Evolutionary conservation across 1,139 yeast genomes (phyloP).

Genomic region (Scheffersomyces titani): DNA sequence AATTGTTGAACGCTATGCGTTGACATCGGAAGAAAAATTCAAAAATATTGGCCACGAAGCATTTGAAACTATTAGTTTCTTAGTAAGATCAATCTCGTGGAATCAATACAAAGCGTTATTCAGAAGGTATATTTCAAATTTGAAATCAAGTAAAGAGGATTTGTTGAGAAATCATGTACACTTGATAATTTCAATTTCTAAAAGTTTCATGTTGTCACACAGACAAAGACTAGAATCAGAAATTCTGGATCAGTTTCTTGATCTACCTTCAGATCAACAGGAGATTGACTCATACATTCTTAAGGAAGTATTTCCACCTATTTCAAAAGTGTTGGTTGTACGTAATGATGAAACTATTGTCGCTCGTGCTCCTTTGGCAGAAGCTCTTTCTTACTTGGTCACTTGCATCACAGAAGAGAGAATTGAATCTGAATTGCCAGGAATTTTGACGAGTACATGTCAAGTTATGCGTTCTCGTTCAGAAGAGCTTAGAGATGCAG

Average conservation of each 20-base stretch:
- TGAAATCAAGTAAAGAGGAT: conserved; percentile 50
- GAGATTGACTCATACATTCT: conserved; percentile 56
- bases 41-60: conserved; percentile 78
- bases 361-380: conserved; percentile 76
- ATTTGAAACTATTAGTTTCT: conserved; percentile 58
- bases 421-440: conserved; percentile 68
- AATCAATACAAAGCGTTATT: conserved; percentile 78
- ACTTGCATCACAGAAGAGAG: conserved; percentile 62
- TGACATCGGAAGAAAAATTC: conserved; percentile 57
- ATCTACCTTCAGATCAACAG: conserved; percentile 35
- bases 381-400: conserved; percentile 73
- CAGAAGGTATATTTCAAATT: conserved; percentile 64
- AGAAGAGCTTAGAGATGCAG: conserved; percentile 86
- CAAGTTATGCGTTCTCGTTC: conserved; percentile 86
- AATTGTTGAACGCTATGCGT: conserved; percentile 75
- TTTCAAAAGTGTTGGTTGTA: conserved; percentile 58
- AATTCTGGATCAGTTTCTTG: conserved; percentile 22
- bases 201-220: conserved; percentile 40
- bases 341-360: conserved; percentile 80
- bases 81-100: conserved; percentile 68
- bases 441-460: conserved; percentile 78
- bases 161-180: conserved; percentile 60
- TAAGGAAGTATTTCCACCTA: conserved; percentile 60
- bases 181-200: conserved; percentile 64
- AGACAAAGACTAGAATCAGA: conserved; percentile 8